Evolutionary conservation across 1,284 basidiomycete species (phyloP).

Genomic region (Puccinia polysora): DNA sequence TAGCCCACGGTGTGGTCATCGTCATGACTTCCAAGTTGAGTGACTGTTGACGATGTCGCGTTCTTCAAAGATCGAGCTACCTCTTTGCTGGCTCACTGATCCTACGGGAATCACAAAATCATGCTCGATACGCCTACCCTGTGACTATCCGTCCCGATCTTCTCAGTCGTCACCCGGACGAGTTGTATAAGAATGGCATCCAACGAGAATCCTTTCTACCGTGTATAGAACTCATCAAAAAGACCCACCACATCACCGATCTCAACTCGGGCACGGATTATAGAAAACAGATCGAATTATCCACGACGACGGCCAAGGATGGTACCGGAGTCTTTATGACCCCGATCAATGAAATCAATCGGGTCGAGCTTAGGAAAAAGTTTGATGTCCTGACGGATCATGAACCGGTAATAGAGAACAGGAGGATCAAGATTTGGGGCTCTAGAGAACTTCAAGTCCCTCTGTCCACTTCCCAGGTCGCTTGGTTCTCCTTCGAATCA

Average conservation of each 20-base stretch:
- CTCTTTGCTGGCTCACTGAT: too few species aligned
- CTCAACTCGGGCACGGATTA: slow-evolving; percentile 94
- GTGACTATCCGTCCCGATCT: too few species aligned
- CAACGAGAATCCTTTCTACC: slow-evolving; percentile 95
- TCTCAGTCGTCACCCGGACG: slow-evolving; percentile 90
- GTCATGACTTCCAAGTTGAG: slow-evolving; percentile 94
- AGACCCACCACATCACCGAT: slow-evolving; percentile 77
- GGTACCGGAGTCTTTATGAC: slow-evolving; percentile 91
- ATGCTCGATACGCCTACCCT: too few species aligned
- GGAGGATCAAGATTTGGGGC: slow-evolving; percentile 80
- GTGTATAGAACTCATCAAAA: slow-evolving; percentile 87
- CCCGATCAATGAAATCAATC: slow-evolving; percentile 66
- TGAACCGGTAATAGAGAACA: slow-evolving; percentile 62
- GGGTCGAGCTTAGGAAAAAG: slow-evolving; percentile 70
- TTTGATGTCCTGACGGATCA: slow-evolving; percentile 67
- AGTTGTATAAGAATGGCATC: slow-evolving; percentile 98
- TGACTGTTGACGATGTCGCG: too few species aligned
- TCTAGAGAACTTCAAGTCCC: slow-evolving; percentile 59
- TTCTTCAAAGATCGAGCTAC: too few species aligned
- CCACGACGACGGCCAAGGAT: too few species aligned
- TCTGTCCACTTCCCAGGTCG: slow-evolving; percentile 59
- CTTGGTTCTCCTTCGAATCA: slow-evolving; percentile 79
- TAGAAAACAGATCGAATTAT: slow-evolving; percentile 78
- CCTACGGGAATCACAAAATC: too few species aligned
- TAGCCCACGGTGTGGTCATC: slow-evolving; percentile 83